A percentile compares a stretch with the other conserved stretches of the same genome.
Evolutionary conservation across 2,329 filamentous ascomycete species (phyloP).

Genomic region (Cadophora luteo-olivacea): DNA sequence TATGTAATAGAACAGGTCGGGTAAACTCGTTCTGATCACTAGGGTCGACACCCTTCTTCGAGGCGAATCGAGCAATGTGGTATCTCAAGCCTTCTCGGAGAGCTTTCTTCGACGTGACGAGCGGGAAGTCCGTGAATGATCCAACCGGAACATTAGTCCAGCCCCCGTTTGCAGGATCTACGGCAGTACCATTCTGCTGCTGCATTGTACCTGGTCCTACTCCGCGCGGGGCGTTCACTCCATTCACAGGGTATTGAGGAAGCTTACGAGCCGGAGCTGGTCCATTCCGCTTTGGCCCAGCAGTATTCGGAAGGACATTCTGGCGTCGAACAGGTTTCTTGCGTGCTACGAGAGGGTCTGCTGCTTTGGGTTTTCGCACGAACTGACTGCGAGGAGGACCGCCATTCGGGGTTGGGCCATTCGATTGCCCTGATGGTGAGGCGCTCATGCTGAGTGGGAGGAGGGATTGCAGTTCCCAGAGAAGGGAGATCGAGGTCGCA

Average conservation of each 20-base stretch:
- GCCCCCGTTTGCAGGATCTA: conserved; percentile 57
- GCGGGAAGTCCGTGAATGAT: conserved; percentile 62
- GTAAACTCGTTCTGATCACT: conserved; percentile 79
- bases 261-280: conserved; percentile 27
- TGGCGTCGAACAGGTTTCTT: conserved; percentile 56
- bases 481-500: neutral
- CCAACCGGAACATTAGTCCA: conserved; percentile 62
- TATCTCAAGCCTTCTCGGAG: conserved; percentile 81
- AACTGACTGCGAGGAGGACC: conserved; percentile 49
- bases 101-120: conserved; percentile 83
- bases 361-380: conserved; percentile 56
- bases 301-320: conserved; percentile 37
- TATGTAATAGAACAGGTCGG: conserved; percentile 85
- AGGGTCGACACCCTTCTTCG: conserved; percentile 70
- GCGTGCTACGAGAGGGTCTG: conserved; percentile 69
- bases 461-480: too few relatives aligned
- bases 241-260: conserved; percentile 32
- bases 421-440: conserved; percentile 52
- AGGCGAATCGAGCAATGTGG: conserved; percentile 81
- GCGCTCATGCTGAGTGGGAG: conserved; percentile 46
- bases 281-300: conserved; percentile 34
- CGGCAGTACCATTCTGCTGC: conserved; percentile 46
- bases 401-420: conserved; percentile 55
- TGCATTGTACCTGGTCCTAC: conserved; percentile 12
- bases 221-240: conserved; percentile 23